phyloP scores from a whole-genome alignment of 2,329 filamentous ascomycete genomes.

The Fusarium sp. region DNA sequence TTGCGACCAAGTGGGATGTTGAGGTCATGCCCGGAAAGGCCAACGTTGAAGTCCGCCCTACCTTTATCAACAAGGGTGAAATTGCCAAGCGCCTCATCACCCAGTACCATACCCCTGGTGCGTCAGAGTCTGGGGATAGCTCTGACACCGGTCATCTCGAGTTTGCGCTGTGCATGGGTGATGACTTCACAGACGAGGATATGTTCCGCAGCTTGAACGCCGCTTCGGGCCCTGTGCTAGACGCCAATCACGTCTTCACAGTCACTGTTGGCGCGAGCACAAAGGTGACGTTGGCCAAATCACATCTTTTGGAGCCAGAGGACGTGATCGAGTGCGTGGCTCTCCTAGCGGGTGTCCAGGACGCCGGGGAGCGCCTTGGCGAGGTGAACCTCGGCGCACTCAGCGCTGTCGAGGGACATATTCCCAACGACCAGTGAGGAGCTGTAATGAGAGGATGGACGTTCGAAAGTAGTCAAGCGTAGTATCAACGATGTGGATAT shows the following conservation, averaged over 20 bases:
- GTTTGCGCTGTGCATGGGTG: constrained; percentile 91
- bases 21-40: constrained; percentile 98
- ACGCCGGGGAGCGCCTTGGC: constrained; percentile 58
- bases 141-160: constrained; percentile 72
- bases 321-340: constrained; percentile 84
- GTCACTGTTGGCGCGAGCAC: constrained; percentile 93
- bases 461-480: background rate
- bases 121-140: constrained; percentile 62
- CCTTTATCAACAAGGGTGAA: constrained; percentile 98
- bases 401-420: constrained; percentile 67
- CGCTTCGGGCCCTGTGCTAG: constrained; percentile 67
- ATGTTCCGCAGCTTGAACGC: constrained; percentile 87
- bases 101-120: constrained; percentile 73
- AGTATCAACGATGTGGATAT: constrained; percentile 13
- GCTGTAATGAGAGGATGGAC: constrained; percentile 32
- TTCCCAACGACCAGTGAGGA: constrained; percentile 58
- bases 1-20: constrained; percentile 86
- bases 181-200: constrained; percentile 99
- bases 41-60: constrained; percentile 96
- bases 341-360: constrained; percentile 67
- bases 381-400: constrained; percentile 71
- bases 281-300: constrained; percentile 91
- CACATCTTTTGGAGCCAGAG: constrained; percentile 89
- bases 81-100: constrained; percentile 88
- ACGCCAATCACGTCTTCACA: constrained; percentile 81